These are phyloP conservation scores for Yamadazyma blattariae DNA, from an alignment of 1,139 yeast genomes.

Conservation along the genomic window DNA sequence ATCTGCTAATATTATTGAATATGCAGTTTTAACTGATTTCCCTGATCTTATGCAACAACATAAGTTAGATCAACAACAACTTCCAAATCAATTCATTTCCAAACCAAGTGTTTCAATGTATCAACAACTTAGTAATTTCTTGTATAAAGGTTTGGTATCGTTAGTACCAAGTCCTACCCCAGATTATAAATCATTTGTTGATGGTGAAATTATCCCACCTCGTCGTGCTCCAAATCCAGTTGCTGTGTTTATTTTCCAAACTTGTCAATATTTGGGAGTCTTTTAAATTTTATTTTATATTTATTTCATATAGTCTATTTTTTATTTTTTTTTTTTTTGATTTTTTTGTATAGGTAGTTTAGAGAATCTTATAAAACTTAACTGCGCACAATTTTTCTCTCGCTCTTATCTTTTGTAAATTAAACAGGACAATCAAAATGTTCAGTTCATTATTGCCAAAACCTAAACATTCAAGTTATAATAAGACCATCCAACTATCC, in stretches of 20 bases:
- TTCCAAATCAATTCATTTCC: not conserved
- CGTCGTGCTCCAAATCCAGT: slow-evolving; percentile 8
- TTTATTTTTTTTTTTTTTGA: no score
- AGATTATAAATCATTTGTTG: slow-evolving; percentile 13
- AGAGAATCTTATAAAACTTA: no score
- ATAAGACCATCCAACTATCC: slow-evolving; percentile 3
- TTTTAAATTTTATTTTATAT: slow-evolving; percentile 21
- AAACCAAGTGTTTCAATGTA: not conserved
- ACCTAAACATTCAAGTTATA: slow-evolving; percentile 25
- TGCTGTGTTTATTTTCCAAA: slow-evolving; percentile 19
- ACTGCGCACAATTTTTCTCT: no score
- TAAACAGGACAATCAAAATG: no score
- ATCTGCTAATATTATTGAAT: slow-evolving; percentile 26
- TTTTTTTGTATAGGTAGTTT: no score
- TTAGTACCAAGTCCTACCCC: not conserved
- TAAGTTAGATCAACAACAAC: slow-evolving; percentile 5
- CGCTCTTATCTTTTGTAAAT: no score
- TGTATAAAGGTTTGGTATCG: not conserved
- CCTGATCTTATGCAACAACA: slow-evolving; percentile 42
- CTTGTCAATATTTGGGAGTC: slow-evolving; percentile 33
- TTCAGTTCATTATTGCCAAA: slow-evolving; percentile 32
- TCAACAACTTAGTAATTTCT: slow-evolving; percentile 13
- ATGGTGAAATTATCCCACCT: slow-evolving; percentile 13
- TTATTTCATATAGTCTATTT: no score
- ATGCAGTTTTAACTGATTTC: slow-evolving; percentile 61